These are phyloP conservation scores for Proliferodiscus dingleyae DNA, from an alignment of 2,329 filamentous ascomycete species.

Conservation along the genomic window DNA sequence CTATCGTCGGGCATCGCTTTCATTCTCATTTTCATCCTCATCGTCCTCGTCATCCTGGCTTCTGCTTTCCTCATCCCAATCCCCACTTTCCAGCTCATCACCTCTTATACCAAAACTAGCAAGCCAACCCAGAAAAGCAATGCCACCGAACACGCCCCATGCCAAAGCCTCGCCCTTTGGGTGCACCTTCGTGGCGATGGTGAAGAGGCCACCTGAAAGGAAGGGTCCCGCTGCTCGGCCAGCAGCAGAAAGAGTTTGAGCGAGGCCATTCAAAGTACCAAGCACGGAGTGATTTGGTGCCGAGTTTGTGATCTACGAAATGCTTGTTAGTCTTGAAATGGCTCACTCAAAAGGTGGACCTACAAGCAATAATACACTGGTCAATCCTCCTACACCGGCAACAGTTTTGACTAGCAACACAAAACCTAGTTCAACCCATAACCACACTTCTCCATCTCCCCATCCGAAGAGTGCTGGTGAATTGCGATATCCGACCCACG, in stretches of 20 bases:
- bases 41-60: slow-evolving; percentile 4
- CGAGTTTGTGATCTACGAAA: slow-evolving; percentile 78
- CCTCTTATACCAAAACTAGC: slow-evolving; percentile 74
- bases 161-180: slow-evolving; percentile 80
- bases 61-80: slow-evolving; percentile 31
- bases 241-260: slow-evolving; percentile 87
- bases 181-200: slow-evolving; percentile 64
- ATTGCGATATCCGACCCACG: slow-evolving; percentile 77
- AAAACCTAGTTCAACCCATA: slow-evolving; percentile 76
- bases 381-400: slow-evolving; percentile 84
- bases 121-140: slow-evolving; percentile 75
- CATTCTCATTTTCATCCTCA: neutral
- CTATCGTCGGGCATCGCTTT: neutral
- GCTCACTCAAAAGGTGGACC: slow-evolving; percentile 31
- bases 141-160: slow-evolving; percentile 82
- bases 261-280: slow-evolving; percentile 86
- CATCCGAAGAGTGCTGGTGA: slow-evolving; percentile 51
- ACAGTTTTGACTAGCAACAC: slow-evolving; percentile 86
- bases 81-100: slow-evolving; percentile 53
- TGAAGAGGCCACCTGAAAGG: slow-evolving; percentile 80
- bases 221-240: slow-evolving; percentile 87
- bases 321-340: neutral
- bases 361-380: slow-evolving; percentile 83
- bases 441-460: slow-evolving; percentile 59
- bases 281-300: slow-evolving; percentile 80